Conservation (phyloP, 495 filamentous ascomycete genomes). For the Aspergillus olivimuriae region DNA sequence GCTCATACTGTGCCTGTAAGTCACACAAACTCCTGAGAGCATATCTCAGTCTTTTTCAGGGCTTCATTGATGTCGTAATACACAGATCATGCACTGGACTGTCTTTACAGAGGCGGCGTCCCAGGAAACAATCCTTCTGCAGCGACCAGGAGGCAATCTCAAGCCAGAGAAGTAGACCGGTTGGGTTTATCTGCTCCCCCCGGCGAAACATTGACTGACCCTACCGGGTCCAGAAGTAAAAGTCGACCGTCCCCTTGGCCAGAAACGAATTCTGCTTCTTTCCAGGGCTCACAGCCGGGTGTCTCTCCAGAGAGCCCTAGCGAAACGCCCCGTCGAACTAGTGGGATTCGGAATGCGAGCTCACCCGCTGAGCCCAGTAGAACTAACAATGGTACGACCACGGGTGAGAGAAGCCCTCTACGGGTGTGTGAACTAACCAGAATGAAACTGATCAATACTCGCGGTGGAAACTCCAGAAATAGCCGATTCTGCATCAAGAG, state of each 20-base stretch:
- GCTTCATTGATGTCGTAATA: conserved; percentile 1
- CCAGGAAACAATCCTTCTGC: conserved; percentile 1
- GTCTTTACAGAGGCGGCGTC: conserved; percentile 12
- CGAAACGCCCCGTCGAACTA: neutral
- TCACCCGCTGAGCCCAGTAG: no score
- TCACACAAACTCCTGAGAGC: no score
- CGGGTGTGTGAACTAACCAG: no score
- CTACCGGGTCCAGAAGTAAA: conserved; percentile 4
- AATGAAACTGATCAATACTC: neutral
- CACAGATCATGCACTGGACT: conserved; percentile 20
- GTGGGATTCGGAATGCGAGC: no score
- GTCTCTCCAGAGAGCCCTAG: neutral
- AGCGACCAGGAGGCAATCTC: conserved; percentile 3
- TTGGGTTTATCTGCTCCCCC: neutral
- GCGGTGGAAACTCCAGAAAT: conserved; percentile 10
- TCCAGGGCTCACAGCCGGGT: neutral
- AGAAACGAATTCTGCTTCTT: conserved; percentile 2
- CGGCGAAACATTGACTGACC: neutral
- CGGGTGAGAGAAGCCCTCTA: no score
- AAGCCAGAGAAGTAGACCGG: conserved; percentile 10
- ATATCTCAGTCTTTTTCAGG: no score
- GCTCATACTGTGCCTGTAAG: conserved; percentile 23
- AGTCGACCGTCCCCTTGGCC: conserved; percentile 18
- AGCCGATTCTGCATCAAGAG: conserved; percentile 15
- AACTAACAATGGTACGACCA: no score